Base-by-base conservation (phyloP, 805 yeast species). In the Yarrowia sp. region DNA sequence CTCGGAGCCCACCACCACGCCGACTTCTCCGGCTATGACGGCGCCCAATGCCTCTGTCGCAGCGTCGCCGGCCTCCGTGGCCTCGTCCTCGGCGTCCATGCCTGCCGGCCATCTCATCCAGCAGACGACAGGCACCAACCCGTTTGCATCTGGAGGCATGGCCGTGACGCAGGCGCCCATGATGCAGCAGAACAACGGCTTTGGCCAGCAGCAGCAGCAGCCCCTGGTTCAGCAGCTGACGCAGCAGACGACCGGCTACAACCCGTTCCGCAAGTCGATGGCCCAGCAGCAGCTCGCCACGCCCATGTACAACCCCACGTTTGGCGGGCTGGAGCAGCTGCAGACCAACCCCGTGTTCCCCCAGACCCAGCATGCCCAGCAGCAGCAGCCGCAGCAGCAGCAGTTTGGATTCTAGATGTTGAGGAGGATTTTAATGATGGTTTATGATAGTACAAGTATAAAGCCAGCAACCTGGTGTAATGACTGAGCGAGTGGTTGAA, bases 261-360 rank as follows among this genome's bases (percentile, higher is more conserved):
- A 86, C 68, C 90, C 90, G 29, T 86, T 86, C 73, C 58, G 58
- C 21, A 51, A 51, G 58, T 76, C 63, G 72, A 80, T 12, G 72
- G 69, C 41, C 8, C 62, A 62, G 67, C 76, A 38, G 73, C 80
- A 14, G 64, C 13, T 51, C 2, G 73, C 63, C 41, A 42, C 12
- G 32, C 68, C 58, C 31, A 39, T 31, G 59, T 62, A n/a, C 53
- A 38, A 29, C 38, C 63, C 64, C 64, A 86, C 90, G 1, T 87
- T 90, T 32, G 93, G 92, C 4, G 93, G 92, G 0, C 77, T 85
- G 64, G 92, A 87, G 69, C 75, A 76, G 56, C 71, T 86, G 44
- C 86, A 86, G 9, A 86, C 91, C 0, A 74, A 81, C 3, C 82
- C 90, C 2, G 88, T 85, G 8, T 87, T 86, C 67, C 90, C 89